A percentile compares a stretch with the other conserved stretches of the same genome.
phyloP scores from a whole-genome alignment of 2,329 filamentous ascomycete species.

The Talaromyces sp. region DNA sequence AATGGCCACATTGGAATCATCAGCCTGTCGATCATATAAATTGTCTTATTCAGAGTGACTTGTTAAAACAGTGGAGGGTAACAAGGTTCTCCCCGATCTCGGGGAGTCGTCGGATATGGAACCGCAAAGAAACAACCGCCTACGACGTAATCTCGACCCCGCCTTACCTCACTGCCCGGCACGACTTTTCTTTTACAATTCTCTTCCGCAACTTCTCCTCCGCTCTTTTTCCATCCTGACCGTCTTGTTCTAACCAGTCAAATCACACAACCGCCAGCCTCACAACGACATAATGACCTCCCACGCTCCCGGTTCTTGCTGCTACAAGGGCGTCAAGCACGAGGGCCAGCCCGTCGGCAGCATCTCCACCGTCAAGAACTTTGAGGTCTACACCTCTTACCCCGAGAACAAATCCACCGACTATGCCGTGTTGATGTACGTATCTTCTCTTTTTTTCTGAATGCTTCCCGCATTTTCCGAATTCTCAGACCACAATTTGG shows the following conservation, averaged over 20 bases:
- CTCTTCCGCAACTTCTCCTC: neutral
- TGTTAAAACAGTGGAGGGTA: too few relatives aligned
- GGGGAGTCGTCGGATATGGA: neutral
- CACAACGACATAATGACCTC: conserved; percentile 7
- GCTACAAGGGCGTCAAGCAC: conserved; percentile 34
- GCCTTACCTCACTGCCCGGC: neutral
- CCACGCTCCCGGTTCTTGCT: conserved; percentile 10
- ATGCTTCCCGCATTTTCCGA: neutral
- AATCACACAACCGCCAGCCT: neutral
- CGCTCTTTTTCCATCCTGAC: neutral
- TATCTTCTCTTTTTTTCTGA: neutral
- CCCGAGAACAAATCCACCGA: conserved; percentile 46
- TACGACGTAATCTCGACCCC: neutral
- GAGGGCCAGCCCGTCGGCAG: conserved; percentile 39
- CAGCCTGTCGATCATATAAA: neutral
- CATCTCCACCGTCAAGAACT: conserved; percentile 36
- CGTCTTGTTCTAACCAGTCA: neutral
- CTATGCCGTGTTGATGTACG: conserved; percentile 47
- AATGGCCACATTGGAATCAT: too few relatives aligned
- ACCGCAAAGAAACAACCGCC: neutral
- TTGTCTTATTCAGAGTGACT: neutral
- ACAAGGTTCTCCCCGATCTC: neutral
- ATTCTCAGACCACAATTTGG: neutral
- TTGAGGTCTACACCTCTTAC: conserved; percentile 49
- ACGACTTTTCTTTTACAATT: neutral